These are phyloP conservation scores for Syzygium grande DNA, from an alignment of 345 rosid genomes.

Conservation along the genomic window DNA sequence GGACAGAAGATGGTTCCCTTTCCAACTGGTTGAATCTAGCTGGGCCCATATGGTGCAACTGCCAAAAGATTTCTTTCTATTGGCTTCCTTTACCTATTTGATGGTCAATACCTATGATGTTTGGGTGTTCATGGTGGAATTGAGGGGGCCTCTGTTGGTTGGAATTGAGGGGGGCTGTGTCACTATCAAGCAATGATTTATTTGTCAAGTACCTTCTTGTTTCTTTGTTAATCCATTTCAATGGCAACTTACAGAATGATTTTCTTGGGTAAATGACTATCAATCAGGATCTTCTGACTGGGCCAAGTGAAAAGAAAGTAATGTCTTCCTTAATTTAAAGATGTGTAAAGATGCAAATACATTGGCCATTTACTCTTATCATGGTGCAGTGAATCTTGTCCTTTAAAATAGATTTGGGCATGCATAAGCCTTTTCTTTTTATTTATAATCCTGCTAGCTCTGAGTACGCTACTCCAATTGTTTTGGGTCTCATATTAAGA, in stretches of 20 bases:
- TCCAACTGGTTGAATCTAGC: neutral
- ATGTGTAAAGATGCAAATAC: neutral
- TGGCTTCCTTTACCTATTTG: neutral
- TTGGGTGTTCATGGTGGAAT: neutral
- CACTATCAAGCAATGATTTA: neutral
- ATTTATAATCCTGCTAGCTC: neutral
- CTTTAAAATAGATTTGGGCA: neutral
- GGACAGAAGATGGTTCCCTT: neutral
- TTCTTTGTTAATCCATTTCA: neutral
- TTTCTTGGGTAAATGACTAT: neutral
- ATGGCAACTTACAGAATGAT: neutral
- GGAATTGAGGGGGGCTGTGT: neutral
- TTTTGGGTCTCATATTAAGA: neutral
- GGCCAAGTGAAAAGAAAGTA: neutral
- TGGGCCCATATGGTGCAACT: neutral
- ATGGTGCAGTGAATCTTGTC: neutral
- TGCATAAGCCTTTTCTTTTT: neutral
- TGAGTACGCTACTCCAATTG: neutral
- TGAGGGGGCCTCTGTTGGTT: neutral
- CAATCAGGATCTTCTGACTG: neutral
- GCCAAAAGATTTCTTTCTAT: neutral
- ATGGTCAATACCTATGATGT: neutral
- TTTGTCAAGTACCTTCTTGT: neutral
- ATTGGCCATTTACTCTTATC: neutral
- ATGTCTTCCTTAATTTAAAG: neutral